Evolutionary conservation across 2,329 filamentous ascomycete species (phyloP).

Genomic region (Aspergillus sclerotialis): DNA sequence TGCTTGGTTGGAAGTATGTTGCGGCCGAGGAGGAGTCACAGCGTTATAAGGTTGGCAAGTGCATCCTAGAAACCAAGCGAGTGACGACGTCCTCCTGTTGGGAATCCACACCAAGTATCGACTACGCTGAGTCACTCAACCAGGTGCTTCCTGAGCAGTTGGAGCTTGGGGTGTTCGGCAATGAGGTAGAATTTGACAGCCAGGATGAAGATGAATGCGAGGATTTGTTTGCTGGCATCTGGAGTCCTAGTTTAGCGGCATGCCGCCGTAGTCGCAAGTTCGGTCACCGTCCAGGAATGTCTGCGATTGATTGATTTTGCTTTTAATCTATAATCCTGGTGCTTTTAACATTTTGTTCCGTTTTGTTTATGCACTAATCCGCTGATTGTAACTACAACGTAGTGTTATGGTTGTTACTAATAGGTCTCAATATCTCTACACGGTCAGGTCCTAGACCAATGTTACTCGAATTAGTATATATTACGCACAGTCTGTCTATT

Average conservation of each 20-base stretch:
- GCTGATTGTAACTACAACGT: too few relatives aligned
- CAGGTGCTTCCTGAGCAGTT: slow-evolving; percentile 1
- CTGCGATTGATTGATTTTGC: slow-evolving; percentile 8
- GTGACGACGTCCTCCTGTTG: slow-evolving; percentile 46
- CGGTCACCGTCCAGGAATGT: slow-evolving; percentile 18
- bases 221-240: slow-evolving; percentile 56
- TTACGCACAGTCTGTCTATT: too few relatives aligned
- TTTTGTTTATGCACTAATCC: slow-evolving; percentile 1
- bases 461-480: too few relatives aligned
- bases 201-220: slow-evolving; percentile 63
- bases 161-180: slow-evolving; percentile 9
- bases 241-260: slow-evolving; percentile 49
- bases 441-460: too few relatives aligned
- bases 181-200: slow-evolving; percentile 53
- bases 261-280: slow-evolving; percentile 35
- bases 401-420: too few relatives aligned
- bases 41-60: slow-evolving; percentile 61
- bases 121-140: slow-evolving; percentile 1
- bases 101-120: slow-evolving; percentile 34
- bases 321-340: not conserved
- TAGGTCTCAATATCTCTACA: too few relatives aligned
- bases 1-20: slow-evolving; percentile 61
- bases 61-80: slow-evolving; percentile 56
- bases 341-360: not conserved
- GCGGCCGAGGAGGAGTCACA: slow-evolving; percentile 55